Evolutionary conservation across 2,329 filamentous ascomycete genomes (phyloP), one percentile per base, ranked within the genome.

Genomic region (Endothia cerciana): DNA sequence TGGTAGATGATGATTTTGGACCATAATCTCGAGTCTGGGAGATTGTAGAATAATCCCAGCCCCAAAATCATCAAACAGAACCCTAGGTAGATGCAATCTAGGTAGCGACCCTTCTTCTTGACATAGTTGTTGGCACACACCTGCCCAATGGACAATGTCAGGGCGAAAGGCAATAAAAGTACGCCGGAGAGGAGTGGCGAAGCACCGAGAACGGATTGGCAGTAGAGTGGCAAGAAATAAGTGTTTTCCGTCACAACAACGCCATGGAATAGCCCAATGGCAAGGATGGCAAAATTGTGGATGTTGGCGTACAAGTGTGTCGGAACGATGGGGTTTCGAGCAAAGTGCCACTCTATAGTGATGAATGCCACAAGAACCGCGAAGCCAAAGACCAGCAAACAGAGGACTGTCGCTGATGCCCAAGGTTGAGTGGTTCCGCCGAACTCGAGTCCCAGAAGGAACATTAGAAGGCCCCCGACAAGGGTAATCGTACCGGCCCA

Each of bases 181-280:
- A 3, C 92, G 79, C 1, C 88, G 83, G 41, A 94, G 74, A 10
- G 90, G 90, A 68, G 86, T 87, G 0, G 92, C 89, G 17, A 95
- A 82, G 87, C 87, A 60, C 90, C 85, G 53, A 92, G 82, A 61
- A 91, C 88, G 61, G 89, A 85, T 77, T 96, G 92, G 78, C 93
- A 94, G 80, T 96, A 97, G 2, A 97, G 83, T 0, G 92, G 92
- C 4, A 96, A 82, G 79, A 91, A 96, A 81, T 94, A 96, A 68
- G 86, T 87, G 38, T 86, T 53, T 19, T 53, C 49, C 30, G 49
- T 53, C 49, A 53, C 49, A 53, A 7, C 13, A 4, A 30, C 49
- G 25, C 49, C 49, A 33, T 53, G 49, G 5, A 33, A n/a, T 0
- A 66, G 45, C 8, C 47, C 87, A 0, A 89, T 86, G 73, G 94